Evolutionary conservation across 768 basidiomycete genomes (phyloP).

Genomic region (Psilocybe subaeruginosa): DNA sequence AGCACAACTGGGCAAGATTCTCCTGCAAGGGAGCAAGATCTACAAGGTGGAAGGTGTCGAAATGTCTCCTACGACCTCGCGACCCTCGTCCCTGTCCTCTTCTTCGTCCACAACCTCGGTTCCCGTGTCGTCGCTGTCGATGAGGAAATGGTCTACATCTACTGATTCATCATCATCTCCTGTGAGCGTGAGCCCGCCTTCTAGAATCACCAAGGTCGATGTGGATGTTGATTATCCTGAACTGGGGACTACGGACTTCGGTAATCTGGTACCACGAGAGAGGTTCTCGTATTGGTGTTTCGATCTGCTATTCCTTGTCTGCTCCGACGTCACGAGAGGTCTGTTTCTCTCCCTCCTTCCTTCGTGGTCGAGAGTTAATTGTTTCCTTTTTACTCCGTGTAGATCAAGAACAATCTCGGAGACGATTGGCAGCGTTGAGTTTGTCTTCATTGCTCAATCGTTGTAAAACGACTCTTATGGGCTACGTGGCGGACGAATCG

Average conservation of each 20-base stretch:
- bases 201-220: slow-evolving; percentile 31
- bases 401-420: slow-evolving; percentile 66
- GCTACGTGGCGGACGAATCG: slow-evolving; percentile 83
- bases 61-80: background rate
- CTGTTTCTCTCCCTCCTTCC: slow-evolving; percentile 9
- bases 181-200: slow-evolving; percentile 10
- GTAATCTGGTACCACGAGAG: slow-evolving; percentile 67
- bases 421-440: slow-evolving; percentile 72
- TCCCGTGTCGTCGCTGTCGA: slow-evolving; percentile 10
- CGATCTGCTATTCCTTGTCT: slow-evolving; percentile 82
- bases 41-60: slow-evolving; percentile 40
- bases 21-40: slow-evolving; percentile 73
- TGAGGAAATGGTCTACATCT: slow-evolving; percentile 6
- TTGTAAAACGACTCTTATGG: slow-evolving; percentile 67
- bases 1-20: slow-evolving; percentile 64
- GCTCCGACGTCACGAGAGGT: slow-evolving; percentile 70
- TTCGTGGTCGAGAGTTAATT: background rate
- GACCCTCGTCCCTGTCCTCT: slow-evolving; percentile 3
- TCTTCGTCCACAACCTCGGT: slow-evolving; percentile 15
- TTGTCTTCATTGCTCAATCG: slow-evolving; percentile 76
- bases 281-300: slow-evolving; percentile 94
- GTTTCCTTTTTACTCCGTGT: background rate
- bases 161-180: background rate
- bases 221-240: slow-evolving; percentile 35
- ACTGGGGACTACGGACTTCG: slow-evolving; percentile 64